Evolutionary conservation across 129 eudicot genomes (phyloP).

Genomic region (Helichrysum umbraculigerum): DNA sequence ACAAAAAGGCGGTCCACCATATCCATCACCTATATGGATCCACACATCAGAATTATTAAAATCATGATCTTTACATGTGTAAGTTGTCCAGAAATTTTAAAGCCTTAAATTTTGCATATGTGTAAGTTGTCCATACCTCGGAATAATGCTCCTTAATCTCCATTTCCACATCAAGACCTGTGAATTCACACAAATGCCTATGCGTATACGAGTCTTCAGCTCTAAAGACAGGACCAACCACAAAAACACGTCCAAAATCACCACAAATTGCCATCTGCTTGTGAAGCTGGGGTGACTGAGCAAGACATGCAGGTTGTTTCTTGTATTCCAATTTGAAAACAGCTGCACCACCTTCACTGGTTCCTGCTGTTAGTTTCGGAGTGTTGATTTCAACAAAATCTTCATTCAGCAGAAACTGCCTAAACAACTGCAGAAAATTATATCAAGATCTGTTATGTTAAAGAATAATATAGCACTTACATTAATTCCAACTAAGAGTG

Average conservation of each 20-base stretch:
- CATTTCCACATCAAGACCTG: constrained; percentile 95
- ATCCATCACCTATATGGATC: constrained; percentile 82
- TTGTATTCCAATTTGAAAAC: constrained; percentile 82
- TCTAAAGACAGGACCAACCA: constrained; percentile 90
- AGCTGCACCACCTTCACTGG: constrained; percentile 96
- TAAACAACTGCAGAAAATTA: constrained; percentile 59
- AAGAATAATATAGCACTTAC: too few relatives aligned
- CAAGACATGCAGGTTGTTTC: constrained; percentile 86
- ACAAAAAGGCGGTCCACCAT: constrained; percentile 81
- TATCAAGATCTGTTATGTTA: too few relatives aligned
- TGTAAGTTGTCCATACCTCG: constrained; percentile 50
- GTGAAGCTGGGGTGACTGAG: constrained; percentile 95
- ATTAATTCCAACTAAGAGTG: not conserved
- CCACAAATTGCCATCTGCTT: constrained; percentile 95
- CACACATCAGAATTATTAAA: constrained; percentile 1
- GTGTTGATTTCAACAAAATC: constrained; percentile 72
- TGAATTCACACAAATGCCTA: constrained; percentile 90
- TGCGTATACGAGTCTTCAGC: constrained; percentile 93
- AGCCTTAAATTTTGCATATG: not conserved
- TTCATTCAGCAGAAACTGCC: constrained; percentile 56
- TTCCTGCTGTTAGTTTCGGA: constrained; percentile 82
- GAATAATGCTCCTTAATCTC: constrained; percentile 80
- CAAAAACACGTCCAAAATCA: constrained; percentile 80
- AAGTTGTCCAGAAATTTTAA: too few relatives aligned
- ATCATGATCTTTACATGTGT: not conserved